These are phyloP conservation scores for Alloteropsis semialata DNA, from an alignment of 176 grass and related monocot species.

Conservation along the genomic window DNA sequence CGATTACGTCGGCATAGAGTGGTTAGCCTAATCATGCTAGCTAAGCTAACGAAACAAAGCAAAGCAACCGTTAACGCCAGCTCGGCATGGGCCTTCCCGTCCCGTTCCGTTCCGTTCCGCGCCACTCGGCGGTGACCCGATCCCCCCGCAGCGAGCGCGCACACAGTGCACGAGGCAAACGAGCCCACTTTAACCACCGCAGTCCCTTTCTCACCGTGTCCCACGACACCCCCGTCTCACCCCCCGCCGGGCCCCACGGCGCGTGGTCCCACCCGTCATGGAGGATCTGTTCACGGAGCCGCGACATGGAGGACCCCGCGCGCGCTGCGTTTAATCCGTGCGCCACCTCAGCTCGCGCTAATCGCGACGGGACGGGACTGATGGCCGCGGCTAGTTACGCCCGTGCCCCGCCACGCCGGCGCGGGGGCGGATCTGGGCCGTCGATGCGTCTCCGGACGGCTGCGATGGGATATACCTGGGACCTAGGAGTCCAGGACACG, in stretches of 20 bases:
- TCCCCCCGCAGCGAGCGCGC: not conserved
- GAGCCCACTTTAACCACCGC: conserved; percentile 7
- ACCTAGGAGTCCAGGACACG: not conserved
- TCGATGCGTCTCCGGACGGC: accelerated
- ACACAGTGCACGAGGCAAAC: not conserved
- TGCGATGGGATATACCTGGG: accelerated
- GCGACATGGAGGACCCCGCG: no score
- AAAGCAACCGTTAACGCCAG: not conserved
- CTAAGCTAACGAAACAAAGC: not conserved
- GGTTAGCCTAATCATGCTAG: not conserved
- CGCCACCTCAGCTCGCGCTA: conserved; percentile 6
- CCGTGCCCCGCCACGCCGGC: not conserved
- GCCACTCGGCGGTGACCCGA: not conserved
- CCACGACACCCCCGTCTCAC: not conserved
- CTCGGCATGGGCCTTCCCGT: not conserved
- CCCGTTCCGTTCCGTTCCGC: not conserved
- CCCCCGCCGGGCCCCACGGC: accelerated
- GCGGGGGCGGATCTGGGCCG: not conserved
- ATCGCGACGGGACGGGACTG: not conserved
- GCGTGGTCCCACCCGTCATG: accelerated
- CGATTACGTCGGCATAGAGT: not conserved
- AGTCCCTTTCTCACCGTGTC: not conserved
- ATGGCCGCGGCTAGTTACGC: not conserved
- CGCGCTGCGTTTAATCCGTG: not conserved
- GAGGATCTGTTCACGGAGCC: accelerated